These are phyloP conservation scores for Monilinia aucupariae DNA, from an alignment of 2,329 filamentous ascomycete species.

Conservation along the genomic window DNA sequence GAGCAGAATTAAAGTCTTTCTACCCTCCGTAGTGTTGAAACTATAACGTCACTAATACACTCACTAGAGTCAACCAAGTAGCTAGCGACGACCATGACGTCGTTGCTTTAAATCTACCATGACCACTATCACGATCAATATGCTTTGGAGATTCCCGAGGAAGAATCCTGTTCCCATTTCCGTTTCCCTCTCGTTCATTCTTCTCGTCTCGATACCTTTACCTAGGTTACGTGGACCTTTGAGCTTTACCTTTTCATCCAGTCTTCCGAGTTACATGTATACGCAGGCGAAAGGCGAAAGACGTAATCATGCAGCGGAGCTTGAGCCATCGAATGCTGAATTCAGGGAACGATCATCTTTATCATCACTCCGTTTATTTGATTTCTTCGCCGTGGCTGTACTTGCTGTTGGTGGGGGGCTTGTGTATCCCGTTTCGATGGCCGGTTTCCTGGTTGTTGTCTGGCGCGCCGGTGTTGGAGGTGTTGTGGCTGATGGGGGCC, in stretches of 20 bases:
- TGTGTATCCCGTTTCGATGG: conserved; percentile 21
- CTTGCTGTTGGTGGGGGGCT: neutral
- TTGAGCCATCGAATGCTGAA: neutral
- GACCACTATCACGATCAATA: neutral
- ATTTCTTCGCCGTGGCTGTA: neutral
- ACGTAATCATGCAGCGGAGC: no score
- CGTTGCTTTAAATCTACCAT: neutral
- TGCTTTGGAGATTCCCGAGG: neutral
- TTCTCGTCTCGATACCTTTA: no score
- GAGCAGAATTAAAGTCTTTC: neutral
- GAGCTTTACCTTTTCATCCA: no score
- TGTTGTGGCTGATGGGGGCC: conserved; percentile 25
- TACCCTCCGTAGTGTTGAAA: neutral
- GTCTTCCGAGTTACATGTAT: no score
- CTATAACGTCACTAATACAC: neutral
- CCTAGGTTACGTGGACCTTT: no score
- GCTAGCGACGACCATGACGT: neutral
- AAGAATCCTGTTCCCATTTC: neutral
- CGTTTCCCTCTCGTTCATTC: no score
- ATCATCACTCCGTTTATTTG: neutral
- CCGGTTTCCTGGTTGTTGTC: conserved; percentile 39
- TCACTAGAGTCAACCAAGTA: neutral
- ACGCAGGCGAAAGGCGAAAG: no score
- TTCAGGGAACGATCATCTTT: neutral
- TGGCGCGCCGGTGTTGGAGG: conserved; percentile 38